Evolutionary conservation across 2,329 filamentous ascomycete genomes (phyloP), one percentile per base, ranked within the genome.

Genomic region (Penicillium nordicum): DNA sequence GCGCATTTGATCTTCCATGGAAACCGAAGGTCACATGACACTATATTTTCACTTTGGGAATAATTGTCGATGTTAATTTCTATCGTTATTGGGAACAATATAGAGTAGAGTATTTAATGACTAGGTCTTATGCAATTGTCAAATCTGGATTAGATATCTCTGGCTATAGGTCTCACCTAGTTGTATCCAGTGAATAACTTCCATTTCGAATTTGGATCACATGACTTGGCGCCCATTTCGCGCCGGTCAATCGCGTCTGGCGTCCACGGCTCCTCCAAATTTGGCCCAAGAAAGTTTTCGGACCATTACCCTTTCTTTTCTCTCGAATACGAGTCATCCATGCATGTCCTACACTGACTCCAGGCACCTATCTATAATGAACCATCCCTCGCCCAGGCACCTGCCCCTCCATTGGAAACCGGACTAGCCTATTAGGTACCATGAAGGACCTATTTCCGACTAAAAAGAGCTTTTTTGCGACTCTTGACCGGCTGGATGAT

Each of bases 381-480:
- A 46, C 56, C 38, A 47, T 57, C 40, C 30, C 63, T 67, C 64
- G 64, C 56, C 59, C 36, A 52, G 32, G 29, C 43, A 30, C 14
- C 45, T 30, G 18, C 55, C 47, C 45, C 40, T 45, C 41, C 44
- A 23, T 50, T 45, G 56, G 58, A 61, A 54, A 50, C 58, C 59
- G 36, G 55, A 60, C 45, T 56, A 60, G 54, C 47, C 38, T 46
- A 41, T 10, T 11, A 18, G 36, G 36, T 38, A 18, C 52, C 11
- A 69, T 70, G 65, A 60, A 53, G 51, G 53, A 52, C 45, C 51
- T 34, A 32, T 40, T 53, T 27, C 46, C 21, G 7, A 67, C 62
- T 57, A 76, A 76, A 63, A 60, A 65, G 54, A 55, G 60, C 18
- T 73, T 77, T 51, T 77, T 76, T 60, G 63, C 57, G 16, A 68